Conservation (phyloP, 306 rosid genomes). For the Benincasa hispida region DNA sequence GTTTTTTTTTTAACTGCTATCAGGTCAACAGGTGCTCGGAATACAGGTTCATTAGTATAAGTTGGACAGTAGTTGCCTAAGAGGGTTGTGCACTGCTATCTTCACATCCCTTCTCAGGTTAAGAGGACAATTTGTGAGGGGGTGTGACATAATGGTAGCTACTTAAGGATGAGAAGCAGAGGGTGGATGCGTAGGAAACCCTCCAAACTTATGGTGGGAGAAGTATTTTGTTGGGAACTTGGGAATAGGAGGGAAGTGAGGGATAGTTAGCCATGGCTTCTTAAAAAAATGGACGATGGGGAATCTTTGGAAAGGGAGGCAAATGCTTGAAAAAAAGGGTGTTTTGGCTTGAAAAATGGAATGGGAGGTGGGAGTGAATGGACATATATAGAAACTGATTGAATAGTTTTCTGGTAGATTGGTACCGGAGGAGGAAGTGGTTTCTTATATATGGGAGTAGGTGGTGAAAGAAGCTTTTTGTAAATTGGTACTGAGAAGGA, state of each 20-base stretch:
- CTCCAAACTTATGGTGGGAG: constrained; percentile 44
- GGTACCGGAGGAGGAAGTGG: constrained; percentile 20
- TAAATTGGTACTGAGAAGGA: constrained; percentile 5
- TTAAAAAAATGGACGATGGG: constrained; percentile 18
- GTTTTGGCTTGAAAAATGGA: constrained; percentile 16
- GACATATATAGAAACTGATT: too few relatives aligned
- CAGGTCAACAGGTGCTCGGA: too few relatives aligned
- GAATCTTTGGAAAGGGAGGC: constrained; percentile 35
- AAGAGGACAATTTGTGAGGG: too few relatives aligned
- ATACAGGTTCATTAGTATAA: too few relatives aligned
- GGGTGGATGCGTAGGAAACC: constrained; percentile 23
- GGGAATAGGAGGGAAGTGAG: constrained; percentile 13
- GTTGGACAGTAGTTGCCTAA: too few relatives aligned
- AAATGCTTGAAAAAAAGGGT: constrained; percentile 25
- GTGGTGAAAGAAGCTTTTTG: constrained; percentile 12
- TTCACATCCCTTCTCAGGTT: too few relatives aligned
- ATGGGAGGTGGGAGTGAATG: constrained; percentile 15
- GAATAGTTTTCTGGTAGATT: too few relatives aligned
- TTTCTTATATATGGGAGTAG: neutral
- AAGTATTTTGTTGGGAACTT: constrained; percentile 17
- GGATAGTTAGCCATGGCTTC: constrained; percentile 24
- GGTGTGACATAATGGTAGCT: too few relatives aligned
- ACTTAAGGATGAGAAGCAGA: constrained; percentile 23
- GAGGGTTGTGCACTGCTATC: too few relatives aligned
- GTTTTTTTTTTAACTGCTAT: too few relatives aligned